Percentiles rank a stretch among this genome's conserved stretches.
Evolutionary conservation across 2,329 filamentous ascomycete genomes (phyloP).

Genomic region (Trichoderma cornu-damae): DNA sequence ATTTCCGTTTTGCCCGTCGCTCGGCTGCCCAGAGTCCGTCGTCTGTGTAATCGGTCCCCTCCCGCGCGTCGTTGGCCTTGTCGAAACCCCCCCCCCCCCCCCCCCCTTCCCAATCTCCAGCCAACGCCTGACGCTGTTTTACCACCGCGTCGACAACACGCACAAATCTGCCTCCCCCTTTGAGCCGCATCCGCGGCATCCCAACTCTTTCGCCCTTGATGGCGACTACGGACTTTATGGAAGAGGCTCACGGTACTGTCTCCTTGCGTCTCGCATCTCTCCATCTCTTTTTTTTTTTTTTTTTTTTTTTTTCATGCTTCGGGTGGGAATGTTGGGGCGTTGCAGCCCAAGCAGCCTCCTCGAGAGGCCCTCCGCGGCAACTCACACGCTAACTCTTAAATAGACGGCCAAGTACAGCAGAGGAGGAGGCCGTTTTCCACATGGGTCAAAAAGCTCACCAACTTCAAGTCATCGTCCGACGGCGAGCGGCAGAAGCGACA

Average conservation of each 20-base stretch:
- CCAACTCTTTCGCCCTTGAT: slow-evolving; percentile 24
- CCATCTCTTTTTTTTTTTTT: neutral
- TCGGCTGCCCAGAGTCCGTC: neutral
- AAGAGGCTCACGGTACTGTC: slow-evolving; percentile 40
- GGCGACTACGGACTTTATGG: slow-evolving; percentile 36
- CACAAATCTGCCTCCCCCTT: neutral
- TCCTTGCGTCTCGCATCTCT: neutral
- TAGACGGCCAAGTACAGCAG: slow-evolving; percentile 61
- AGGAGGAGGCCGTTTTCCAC: slow-evolving; percentile 82
- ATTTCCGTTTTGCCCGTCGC: neutral
- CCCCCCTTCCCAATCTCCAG: neutral
- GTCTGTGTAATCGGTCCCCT: neutral
- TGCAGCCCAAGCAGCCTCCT: slow-evolving; percentile 8
- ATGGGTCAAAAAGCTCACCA: slow-evolving; percentile 91
- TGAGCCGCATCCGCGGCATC: slow-evolving; percentile 5
- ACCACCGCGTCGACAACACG: neutral
- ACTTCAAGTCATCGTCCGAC: slow-evolving; percentile 70
- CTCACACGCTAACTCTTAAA: slow-evolving; percentile 32
- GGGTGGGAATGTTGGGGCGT: neutral
- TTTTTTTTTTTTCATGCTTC: no score
- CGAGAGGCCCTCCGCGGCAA: neutral
- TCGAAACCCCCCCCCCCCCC: neutral
- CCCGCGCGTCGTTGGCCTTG: neutral
- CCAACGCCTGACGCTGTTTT: slow-evolving; percentile 3
- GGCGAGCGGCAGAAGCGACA: slow-evolving; percentile 43